Base-by-base conservation (phyloP, 176 grass and related monocot genomes). In the Thinopyrum elongatum region DNA sequence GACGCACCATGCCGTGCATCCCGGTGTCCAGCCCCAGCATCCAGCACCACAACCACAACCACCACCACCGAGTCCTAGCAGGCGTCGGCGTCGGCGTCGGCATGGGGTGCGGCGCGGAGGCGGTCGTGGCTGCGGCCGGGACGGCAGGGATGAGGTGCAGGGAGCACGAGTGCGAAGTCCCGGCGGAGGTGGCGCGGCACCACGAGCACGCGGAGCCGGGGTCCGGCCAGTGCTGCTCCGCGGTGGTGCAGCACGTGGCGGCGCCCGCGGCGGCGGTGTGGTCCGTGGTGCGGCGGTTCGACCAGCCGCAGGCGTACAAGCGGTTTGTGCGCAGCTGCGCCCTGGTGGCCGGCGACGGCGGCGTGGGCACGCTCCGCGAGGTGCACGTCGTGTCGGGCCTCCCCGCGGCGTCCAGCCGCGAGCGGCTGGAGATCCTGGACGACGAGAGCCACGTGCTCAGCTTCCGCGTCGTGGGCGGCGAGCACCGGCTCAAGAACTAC, bases 241-340 rank as follows among this genome's bases (percentile, higher is more conserved):
- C 88, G 28, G 88, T 95, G 87, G 93, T 95, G 21, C 89, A 98
- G 83, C 77, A 86, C 67, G 91, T 98, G n/a, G 81, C 89, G n/a
- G 95, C 93, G 7, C 95, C 95, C 8, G 88, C 89, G 29, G 57
- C 85, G 16, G 81, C 86, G 22, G 95, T 98, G 66, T 98, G 95
- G 95, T 93, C 95, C 11, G 93, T 98, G 69, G 89, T 98, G 62
- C 93, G 95, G 60, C 91, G 95, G 25, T 98, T 98, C 87, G 95
- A 98, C 86, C 87, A 90, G 86, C 95, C 95, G 22, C 95, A 98
- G 88, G 85, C 80, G 44, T 98, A 98, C 91, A 98, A 98, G 84
- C 93, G 77, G 49, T 98, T 98, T 80, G 91, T 98, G 21, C 89
- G 85, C 71, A 98, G 95, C 91, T 98, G 95, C 87, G 85, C 87